A percentile compares a stretch with the other conserved stretches of the same genome.
These are phyloP conservation scores for Coccomyxa sp. DNA, from an alignment of 139 green algal genomes.

Conservation along the genomic window DNA sequence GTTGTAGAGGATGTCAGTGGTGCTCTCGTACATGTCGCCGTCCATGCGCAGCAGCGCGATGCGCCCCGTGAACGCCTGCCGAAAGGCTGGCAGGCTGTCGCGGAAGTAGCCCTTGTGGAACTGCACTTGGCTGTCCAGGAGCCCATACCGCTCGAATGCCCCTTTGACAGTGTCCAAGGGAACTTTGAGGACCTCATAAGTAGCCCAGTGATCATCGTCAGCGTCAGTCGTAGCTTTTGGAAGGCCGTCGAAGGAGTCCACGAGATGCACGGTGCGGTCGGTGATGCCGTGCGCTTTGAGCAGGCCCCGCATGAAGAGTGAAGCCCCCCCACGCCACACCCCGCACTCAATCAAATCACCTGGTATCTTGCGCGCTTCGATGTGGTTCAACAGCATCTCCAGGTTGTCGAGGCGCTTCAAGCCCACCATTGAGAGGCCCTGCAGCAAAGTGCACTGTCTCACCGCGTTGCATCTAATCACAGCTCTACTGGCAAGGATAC, in stretches of 20 bases:
- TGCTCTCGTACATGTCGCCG: constrained; percentile 2
- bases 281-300: not conserved
- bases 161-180: not conserved
- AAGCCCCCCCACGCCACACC: constrained; percentile 1
- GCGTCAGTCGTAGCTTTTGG: not conserved
- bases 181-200: not conserved
- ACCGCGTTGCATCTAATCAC: too few species aligned
- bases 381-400: not conserved
- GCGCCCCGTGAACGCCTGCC: not conserved
- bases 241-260: constrained; percentile 2
- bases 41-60: not conserved
- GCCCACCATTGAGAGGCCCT: not conserved
- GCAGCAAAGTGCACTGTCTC: too few species aligned
- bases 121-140: not conserved
- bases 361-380: not conserved
- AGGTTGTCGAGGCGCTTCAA: constrained; percentile 2
- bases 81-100: not conserved
- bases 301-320: not conserved
- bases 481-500: too few species aligned
- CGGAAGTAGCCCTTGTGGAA: constrained; percentile 9
- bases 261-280: not conserved
- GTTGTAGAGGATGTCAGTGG: constrained; percentile 3
- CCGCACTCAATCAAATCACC: constrained; percentile 1
- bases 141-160: not conserved
- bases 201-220: not conserved